Conservation (phyloP, 2,329 filamentous ascomycete genomes). For the Aureobasidium sp. region DNA sequence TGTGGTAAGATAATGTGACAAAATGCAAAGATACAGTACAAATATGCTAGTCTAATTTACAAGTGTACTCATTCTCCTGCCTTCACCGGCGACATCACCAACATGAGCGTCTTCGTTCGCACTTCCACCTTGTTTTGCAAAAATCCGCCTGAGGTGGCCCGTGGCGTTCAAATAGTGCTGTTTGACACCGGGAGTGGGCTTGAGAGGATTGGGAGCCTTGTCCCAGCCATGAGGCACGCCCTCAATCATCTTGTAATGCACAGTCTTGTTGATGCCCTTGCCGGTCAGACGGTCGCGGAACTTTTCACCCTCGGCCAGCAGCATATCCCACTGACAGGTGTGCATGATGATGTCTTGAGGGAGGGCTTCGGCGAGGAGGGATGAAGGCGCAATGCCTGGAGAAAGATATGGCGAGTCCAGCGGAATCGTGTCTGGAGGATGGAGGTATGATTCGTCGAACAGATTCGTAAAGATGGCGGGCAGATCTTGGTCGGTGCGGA, state of each 20-base stretch:
- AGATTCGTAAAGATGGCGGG: conserved; percentile 46
- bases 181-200: conserved; percentile 45
- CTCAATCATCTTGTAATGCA: conserved; percentile 52
- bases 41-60: conserved; percentile 9
- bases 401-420: conserved; percentile 53
- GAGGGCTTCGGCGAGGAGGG: conserved; percentile 46
- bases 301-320: conserved; percentile 54
- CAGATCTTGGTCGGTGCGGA: conserved; percentile 46
- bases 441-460: conserved; percentile 47
- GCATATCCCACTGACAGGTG: conserved; percentile 61
- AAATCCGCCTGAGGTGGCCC: conserved; percentile 42
- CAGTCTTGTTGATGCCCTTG: conserved; percentile 41
- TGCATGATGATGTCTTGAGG: conserved; percentile 55
- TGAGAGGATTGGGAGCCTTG: conserved; percentile 56
- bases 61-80: conserved; percentile 9
- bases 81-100: conserved; percentile 9
- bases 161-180: conserved; percentile 51
- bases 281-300: conserved; percentile 52
- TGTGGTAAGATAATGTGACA: too few species aligned
- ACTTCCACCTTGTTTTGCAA: conserved; percentile 21
- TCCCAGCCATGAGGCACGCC: conserved; percentile 60
- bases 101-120: neutral
- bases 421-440: conserved; percentile 36
- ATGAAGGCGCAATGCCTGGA: conserved; percentile 49
- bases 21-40: too few species aligned